phyloP scores from a whole-genome alignment of 2,329 filamentous ascomycete species.

The Neopestalotiopsis sp. region DNA sequence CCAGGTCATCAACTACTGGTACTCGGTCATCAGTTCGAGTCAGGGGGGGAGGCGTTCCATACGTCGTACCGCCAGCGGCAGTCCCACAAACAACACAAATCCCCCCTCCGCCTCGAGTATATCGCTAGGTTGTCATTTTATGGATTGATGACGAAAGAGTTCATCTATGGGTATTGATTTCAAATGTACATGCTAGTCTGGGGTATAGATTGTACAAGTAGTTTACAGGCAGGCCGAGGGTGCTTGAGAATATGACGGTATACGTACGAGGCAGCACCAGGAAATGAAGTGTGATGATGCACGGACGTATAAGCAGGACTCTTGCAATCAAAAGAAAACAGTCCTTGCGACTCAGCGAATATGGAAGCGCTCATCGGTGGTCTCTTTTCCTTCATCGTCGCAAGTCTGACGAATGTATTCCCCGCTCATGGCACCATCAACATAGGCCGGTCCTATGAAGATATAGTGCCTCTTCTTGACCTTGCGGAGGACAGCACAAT shows the following conservation, averaged over 20 bases:
- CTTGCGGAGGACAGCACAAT: constrained; percentile 10
- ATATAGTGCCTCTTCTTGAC: constrained; percentile 3
- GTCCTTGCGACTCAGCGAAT: background rate
- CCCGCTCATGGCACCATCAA: constrained; percentile 7
- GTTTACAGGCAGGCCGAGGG: background rate
- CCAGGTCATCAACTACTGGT: too few species aligned
- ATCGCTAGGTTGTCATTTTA: background rate
- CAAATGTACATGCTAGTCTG: background rate
- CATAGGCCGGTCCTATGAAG: constrained; percentile 12
- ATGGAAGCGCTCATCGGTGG: background rate
- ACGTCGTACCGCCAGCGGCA: background rate
- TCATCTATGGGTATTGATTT: background rate
- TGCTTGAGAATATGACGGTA: background rate
- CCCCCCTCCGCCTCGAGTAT: background rate
- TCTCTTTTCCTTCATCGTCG: constrained; percentile 4
- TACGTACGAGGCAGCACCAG: background rate
- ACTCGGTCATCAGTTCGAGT: background rate
- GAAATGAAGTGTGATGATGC: background rate
- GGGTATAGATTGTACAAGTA: background rate
- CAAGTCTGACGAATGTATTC: constrained; percentile 3
- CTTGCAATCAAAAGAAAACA: background rate
- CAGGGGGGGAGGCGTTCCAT: background rate
- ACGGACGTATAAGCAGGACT: too few species aligned
- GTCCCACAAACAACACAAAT: background rate
- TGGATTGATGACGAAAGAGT: background rate